Conservation (phyloP, 2,329 filamentous ascomycete genomes). For the Ascochyta pisi region DNA sequence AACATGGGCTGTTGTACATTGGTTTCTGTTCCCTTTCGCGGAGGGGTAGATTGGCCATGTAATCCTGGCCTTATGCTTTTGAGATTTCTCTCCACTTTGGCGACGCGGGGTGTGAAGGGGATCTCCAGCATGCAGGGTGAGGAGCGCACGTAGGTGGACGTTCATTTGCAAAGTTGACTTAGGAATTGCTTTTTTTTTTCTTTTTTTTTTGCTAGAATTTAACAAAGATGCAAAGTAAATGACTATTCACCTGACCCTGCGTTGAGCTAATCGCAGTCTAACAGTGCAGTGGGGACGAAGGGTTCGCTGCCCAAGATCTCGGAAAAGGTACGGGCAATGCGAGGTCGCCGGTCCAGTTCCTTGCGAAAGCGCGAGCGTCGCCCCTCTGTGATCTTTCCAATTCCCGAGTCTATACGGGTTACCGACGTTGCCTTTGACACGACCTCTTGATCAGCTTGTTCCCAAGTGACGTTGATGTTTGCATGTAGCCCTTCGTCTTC, state of each 20-base stretch:
- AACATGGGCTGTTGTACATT: too few species aligned
- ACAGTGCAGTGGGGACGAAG: slow-evolving; percentile 4
- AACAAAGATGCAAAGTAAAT: too few species aligned
- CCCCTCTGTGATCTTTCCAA: not conserved
- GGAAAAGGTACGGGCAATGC: slow-evolving; percentile 2
- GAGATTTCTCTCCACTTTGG: too few species aligned
- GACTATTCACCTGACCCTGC: not conserved
- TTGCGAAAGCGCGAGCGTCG: not conserved
- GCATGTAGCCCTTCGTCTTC: not conserved
- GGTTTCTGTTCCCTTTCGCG: too few species aligned
- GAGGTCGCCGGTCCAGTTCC: not conserved
- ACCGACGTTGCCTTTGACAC: not conserved
- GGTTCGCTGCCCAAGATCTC: slow-evolving; percentile 1
- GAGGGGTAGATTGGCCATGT: too few species aligned
- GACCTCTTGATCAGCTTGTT: not conserved
- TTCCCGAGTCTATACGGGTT: not conserved
- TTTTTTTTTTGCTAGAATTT: not conserved
- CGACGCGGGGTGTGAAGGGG: too few species aligned
- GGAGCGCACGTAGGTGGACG: too few species aligned
- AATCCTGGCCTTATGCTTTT: too few species aligned
- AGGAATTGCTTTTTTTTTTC: too few species aligned
- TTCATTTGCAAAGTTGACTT: too few species aligned
- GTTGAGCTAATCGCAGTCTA: not conserved
- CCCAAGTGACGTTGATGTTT: not conserved
- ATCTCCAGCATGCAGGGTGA: too few species aligned